Conservation (phyloP, 1,139 yeast genomes). For the Chernovozyma sophiae-reginae region DNA sequence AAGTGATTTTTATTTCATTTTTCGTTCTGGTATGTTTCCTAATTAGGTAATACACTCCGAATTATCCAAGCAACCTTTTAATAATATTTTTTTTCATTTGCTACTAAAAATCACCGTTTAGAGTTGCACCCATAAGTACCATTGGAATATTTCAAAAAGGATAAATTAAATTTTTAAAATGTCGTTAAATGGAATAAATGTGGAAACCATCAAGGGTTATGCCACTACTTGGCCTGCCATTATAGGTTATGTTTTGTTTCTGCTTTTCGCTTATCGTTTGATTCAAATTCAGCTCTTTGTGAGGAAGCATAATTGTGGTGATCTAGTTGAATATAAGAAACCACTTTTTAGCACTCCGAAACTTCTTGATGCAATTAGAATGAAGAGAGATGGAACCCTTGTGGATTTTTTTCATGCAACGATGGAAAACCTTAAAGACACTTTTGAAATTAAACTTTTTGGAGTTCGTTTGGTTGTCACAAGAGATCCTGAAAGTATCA, state of each 20-base stretch:
- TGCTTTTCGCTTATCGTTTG: not conserved
- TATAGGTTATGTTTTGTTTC: not conserved
- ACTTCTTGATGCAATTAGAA: slow-evolving; percentile 13
- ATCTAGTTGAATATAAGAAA: not conserved
- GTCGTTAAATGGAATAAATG: not conserved
- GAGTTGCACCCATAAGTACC: too few relatives aligned
- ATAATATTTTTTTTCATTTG: too few relatives aligned
- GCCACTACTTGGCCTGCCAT: slow-evolving; percentile 4
- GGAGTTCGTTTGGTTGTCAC: slow-evolving; percentile 20
- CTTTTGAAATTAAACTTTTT: slow-evolving; percentile 14
- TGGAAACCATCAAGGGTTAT: not conserved
- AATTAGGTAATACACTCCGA: not conserved
- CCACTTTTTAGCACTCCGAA: slow-evolving; percentile 1
- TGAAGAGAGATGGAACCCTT: slow-evolving; percentile 20
- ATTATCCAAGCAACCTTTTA: not conserved
- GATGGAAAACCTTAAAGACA: slow-evolving; percentile 11
- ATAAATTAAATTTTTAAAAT: too few relatives aligned
- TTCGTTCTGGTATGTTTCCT: too few relatives aligned
- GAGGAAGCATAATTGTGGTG: slow-evolving; percentile 3
- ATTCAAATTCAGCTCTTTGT: slow-evolving; percentile 1
- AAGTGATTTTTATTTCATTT: not conserved
- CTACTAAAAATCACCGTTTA: too few relatives aligned
- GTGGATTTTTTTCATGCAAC: slow-evolving; percentile 17
- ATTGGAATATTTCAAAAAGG: too few relatives aligned
- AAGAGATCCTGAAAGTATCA: slow-evolving; percentile 27